Evolutionary conservation across 192 early-diverging fungal genomes (phyloP).

Genomic region (Phycomyces blakesleeanus): DNA sequence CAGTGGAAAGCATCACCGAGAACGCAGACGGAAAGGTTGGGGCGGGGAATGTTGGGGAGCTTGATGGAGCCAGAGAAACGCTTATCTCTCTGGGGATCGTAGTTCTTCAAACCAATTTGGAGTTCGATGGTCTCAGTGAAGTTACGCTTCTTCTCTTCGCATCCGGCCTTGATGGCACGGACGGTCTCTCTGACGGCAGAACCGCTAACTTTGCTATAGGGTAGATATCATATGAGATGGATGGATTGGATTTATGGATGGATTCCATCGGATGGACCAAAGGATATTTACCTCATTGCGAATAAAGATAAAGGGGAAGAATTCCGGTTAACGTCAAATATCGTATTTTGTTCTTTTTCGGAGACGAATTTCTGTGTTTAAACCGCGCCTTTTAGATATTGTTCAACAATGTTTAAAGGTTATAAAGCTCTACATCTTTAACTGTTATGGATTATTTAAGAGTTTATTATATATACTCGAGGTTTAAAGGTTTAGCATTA

Average conservation of each 20-base stretch:
- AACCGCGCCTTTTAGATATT: too few species aligned
- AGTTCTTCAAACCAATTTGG: constrained; percentile 99
- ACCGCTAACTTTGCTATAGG: constrained; percentile 77
- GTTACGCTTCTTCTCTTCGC: constrained; percentile 91
- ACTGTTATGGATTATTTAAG: too few species aligned
- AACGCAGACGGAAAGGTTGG: constrained; percentile 92
- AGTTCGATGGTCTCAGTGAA: constrained; percentile 97
- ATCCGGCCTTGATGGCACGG: constrained; percentile 59
- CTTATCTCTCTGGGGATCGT: constrained; percentile 99
- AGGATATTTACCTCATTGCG: constrained; percentile 17
- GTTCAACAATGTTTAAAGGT: too few species aligned
- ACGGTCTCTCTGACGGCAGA: constrained; percentile 84
- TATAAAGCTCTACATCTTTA: too few species aligned
- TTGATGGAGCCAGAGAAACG: constrained; percentile 96
- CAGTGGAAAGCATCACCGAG: constrained; percentile 95
- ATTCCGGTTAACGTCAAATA: background rate
- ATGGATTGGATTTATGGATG: background rate
- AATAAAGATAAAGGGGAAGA: constrained; percentile 2
- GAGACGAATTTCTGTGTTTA: too few species aligned
- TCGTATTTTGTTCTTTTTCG: too few species aligned
- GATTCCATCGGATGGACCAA: constrained; percentile 18
- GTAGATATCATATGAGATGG: constrained; percentile 1
- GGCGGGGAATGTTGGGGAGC: constrained; percentile 93
- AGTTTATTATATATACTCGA: too few species aligned
- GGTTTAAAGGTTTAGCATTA: too few species aligned